Percentiles rank a stretch among this genome's conserved stretches.
phyloP scores from a whole-genome alignment of 371 early-diverging fungal genomes.

The Funneliformis caledonium region DNA sequence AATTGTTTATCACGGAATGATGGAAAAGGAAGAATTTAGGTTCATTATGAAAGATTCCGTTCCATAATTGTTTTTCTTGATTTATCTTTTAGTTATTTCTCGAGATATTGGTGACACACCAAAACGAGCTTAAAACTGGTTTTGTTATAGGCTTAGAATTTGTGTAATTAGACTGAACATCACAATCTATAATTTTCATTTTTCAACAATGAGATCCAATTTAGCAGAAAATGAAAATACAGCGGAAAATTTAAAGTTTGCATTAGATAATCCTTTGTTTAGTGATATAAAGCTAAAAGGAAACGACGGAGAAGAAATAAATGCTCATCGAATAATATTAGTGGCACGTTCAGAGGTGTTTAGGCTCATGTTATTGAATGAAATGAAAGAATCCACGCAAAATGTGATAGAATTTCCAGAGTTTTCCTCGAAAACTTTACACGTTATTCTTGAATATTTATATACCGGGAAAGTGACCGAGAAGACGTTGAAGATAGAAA shows the following conservation, averaged over 20 bases:
- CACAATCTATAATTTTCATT: too few relatives aligned
- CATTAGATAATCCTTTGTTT: conserved; percentile 18
- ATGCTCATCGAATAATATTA: not conserved
- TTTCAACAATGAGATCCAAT: too few relatives aligned
- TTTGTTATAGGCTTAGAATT: too few relatives aligned
- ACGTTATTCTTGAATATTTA: conserved; percentile 30
- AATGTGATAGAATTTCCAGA: conserved; percentile 5
- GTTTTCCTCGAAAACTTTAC: not conserved
- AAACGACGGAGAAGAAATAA: not conserved
- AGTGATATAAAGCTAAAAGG: conserved; percentile 17
- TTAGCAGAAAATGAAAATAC: too few relatives aligned
- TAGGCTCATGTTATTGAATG: not conserved
- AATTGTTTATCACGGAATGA: too few relatives aligned
- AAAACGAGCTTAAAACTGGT: too few relatives aligned
- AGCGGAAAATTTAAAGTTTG: not conserved
- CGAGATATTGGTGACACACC: too few relatives aligned
- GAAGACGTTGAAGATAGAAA: not conserved
- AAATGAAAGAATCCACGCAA: not conserved
- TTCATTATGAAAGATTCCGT: too few relatives aligned
- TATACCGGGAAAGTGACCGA: conserved; percentile 12
- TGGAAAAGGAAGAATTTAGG: too few relatives aligned
- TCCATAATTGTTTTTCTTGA: too few relatives aligned
- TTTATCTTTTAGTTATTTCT: too few relatives aligned
- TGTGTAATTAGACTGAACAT: too few relatives aligned
- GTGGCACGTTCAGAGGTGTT: conserved; percentile 21